These are phyloP conservation scores for Sarocladium oryzae DNA, from an alignment of 2,329 filamentous ascomycete genomes.

Conservation along the genomic window DNA sequence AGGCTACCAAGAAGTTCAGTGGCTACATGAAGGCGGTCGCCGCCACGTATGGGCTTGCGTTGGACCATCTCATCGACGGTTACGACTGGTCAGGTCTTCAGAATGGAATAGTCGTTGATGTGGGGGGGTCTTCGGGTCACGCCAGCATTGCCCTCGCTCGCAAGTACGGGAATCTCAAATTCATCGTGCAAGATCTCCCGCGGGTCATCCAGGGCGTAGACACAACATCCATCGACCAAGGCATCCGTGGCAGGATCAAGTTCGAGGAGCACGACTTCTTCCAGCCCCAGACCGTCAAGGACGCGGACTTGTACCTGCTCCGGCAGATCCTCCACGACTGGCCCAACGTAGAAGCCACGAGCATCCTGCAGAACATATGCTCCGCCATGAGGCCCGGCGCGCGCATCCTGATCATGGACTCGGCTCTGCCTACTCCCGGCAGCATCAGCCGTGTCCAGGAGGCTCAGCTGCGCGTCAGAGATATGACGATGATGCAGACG, in stretches of 20 bases:
- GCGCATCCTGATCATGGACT: constrained; percentile 17
- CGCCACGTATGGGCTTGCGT: constrained; percentile 19
- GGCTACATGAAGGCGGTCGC: constrained; percentile 25
- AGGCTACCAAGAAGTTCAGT: constrained; percentile 21
- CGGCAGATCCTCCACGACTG: too few relatives aligned
- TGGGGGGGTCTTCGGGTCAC: not conserved
- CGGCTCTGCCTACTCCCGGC: constrained; percentile 15
- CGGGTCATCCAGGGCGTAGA: too few relatives aligned
- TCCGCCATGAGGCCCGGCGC: too few relatives aligned
- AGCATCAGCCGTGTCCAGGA: constrained; percentile 11
- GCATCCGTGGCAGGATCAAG: too few relatives aligned
- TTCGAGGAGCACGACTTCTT: too few relatives aligned
- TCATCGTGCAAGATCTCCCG: too few relatives aligned
- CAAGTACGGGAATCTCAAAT: too few relatives aligned
- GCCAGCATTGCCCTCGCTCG: not conserved
- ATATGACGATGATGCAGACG: constrained; percentile 17
- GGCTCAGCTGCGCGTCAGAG: constrained; percentile 12
- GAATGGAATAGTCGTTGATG: not conserved
- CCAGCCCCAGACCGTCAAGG: too few relatives aligned
- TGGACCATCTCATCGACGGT: constrained; percentile 27
- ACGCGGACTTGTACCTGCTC: too few relatives aligned
- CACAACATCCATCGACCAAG: too few relatives aligned
- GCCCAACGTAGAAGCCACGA: too few relatives aligned
- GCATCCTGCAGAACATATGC: too few relatives aligned
- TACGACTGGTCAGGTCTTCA: constrained; percentile 31